Conservation (phyloP, 805 yeast species). For the Isabelozyma heimii region DNA sequence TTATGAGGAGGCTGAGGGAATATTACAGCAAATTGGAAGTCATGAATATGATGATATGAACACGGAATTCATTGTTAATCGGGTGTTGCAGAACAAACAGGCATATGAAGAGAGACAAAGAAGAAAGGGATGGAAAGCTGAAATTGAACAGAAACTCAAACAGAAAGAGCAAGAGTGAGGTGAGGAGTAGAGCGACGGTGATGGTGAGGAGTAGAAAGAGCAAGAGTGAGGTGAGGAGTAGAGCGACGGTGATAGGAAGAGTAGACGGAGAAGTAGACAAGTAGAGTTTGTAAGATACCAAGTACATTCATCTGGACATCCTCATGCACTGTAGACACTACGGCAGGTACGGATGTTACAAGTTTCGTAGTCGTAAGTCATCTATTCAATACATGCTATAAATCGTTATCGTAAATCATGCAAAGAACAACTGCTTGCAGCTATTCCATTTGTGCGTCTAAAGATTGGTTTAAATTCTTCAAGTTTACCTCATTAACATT, state of each 20-base stretch:
- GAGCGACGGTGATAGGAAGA: too few relatives aligned
- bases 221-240: not conserved
- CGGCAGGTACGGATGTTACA: not conserved
- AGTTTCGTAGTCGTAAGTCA: not conserved
- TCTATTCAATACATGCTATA: not conserved
- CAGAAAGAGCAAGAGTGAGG: conserved; percentile 12
- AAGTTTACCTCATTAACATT: conserved; percentile 27
- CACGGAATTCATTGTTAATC: conserved; percentile 65
- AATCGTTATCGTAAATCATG: not conserved
- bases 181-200: too few relatives aligned
- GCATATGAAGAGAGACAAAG: conserved; percentile 84
- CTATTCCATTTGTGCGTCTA: conserved; percentile 9
- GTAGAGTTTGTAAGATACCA: not conserved
- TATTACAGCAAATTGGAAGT: conserved; percentile 42
- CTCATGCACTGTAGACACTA: too few relatives aligned
- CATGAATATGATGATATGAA: conserved; percentile 67
- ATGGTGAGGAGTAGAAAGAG: too few relatives aligned
- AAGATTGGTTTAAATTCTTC: conserved; percentile 16
- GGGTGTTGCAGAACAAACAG: conserved; percentile 67
- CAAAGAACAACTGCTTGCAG: not conserved
- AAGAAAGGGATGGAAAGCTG: conserved; percentile 80
- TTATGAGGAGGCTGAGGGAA: conserved; percentile 28
- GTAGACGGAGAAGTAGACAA: conserved; percentile 3
- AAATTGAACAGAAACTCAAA: conserved; percentile 31
- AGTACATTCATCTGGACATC: too few relatives aligned